Evolutionary conservation across 106 monocot genomes (phyloP), one percentile per base, ranked within the genome.

Genomic region (Posidonia australis): DNA sequence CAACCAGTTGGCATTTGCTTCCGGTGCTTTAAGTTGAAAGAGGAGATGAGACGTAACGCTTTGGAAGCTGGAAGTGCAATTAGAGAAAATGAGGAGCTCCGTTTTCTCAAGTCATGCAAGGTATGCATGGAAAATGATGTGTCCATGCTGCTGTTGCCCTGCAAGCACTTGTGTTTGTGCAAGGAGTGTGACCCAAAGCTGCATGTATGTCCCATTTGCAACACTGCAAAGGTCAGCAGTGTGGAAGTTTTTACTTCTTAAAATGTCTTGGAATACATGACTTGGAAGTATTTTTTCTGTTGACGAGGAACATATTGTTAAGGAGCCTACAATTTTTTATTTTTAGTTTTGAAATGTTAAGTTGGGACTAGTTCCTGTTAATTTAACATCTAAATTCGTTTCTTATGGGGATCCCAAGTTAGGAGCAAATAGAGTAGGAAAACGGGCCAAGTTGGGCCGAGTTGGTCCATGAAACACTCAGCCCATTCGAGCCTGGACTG

Each of bases 81-180:
- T 48, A n/a, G n/a, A n/a, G n/a, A n/a, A n/a, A n/a, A n/a, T n/a
- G 49, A 48, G 9, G 27, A 65, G 28, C 65, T 48, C 5, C 46
- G 48, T 21, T 49, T 23, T 11, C 28, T 65, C 9, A n/a, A n/a
- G n/a, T n/a, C n/a, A n/a, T 89, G 89, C 77, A 78, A 59, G 77
- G 56, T 68, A 18, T 89, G 89, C 77, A 44, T 66, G 42, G 77
- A 60, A 16, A 26, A 46, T 52, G 89, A 80, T 17, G 82, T 63
- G 16, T 66, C 74, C 49, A 72, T 80, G 11, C 75, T 89, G 68
- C 53, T 89, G 62, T 77, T 85, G 20, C 89, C 85, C 18, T 89
- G 89, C 75, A 61, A 72, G 58, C 89, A 89, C 54, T 71, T 89
- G 0, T 82, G 79, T 67, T 44, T 85, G 6, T 89, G 85, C 84